These are phyloP conservation scores for Inga laurina DNA, from an alignment of 306 rosid genomes.

Conservation along the genomic window DNA sequence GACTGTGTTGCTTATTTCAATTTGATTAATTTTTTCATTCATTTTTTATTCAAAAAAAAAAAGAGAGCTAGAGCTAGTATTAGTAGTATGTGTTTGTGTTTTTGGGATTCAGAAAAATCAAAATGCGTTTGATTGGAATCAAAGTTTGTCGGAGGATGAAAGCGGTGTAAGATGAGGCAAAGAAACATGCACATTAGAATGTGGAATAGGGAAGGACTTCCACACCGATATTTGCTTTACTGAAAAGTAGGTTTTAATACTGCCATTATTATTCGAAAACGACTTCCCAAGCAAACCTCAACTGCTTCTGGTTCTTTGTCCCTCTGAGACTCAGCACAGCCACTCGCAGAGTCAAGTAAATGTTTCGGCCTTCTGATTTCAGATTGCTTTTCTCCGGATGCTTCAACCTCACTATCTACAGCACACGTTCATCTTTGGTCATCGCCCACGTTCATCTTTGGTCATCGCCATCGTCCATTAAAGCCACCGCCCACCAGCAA, in stretches of 20 bases:
- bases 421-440: slow-evolving; percentile 6
- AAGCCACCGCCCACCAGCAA: not conserved
- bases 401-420: not conserved
- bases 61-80: not conserved
- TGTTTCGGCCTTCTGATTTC: slow-evolving; percentile 14
- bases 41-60: not conserved
- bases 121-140: slow-evolving; percentile 27
- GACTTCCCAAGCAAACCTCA: slow-evolving; percentile 68
- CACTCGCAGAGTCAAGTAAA: slow-evolving; percentile 3
- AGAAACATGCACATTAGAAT: slow-evolving; percentile 29
- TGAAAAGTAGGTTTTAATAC: slow-evolving; percentile 36
- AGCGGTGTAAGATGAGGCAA: slow-evolving; percentile 37
- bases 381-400: slow-evolving; percentile 9
- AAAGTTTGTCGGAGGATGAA: slow-evolving; percentile 46
- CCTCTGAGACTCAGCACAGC: slow-evolving; percentile 10
- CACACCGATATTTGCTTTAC: slow-evolving; percentile 29
- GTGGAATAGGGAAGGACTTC: slow-evolving; percentile 23
- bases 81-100: not conserved
- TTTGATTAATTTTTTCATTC: not conserved
- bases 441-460: slow-evolving; percentile 13
- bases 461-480: slow-evolving; percentile 5
- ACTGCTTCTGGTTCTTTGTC: slow-evolving; percentile 29
- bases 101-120: slow-evolving; percentile 35
- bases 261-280: slow-evolving; percentile 67
- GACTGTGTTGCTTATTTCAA: not conserved